Percentiles rank a stretch among this genome's conserved stretches.
Conservation (phyloP, 78 protist genomes). For the Diacronema lutheri region DNA sequence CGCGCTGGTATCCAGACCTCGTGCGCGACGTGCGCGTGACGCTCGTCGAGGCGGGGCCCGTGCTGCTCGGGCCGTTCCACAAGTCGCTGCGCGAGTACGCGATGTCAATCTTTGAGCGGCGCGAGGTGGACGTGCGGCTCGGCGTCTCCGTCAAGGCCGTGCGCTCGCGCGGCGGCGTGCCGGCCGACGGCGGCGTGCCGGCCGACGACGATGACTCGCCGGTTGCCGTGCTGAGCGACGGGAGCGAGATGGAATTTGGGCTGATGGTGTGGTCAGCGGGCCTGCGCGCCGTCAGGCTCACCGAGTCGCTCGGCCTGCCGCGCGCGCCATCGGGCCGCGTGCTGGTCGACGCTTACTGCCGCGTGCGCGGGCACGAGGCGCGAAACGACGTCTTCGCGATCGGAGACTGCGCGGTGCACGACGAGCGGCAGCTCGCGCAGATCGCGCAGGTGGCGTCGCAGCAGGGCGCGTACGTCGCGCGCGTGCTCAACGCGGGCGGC, state of each 20-base stretch:
- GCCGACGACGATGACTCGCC: not conserved
- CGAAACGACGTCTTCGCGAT: not conserved
- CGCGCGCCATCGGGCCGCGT: no score
- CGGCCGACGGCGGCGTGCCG: not conserved
- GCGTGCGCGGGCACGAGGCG: not conserved
- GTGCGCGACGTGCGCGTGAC: not conserved
- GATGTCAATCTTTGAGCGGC: not conserved
- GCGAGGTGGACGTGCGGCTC: not conserved
- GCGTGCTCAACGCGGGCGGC: not conserved
- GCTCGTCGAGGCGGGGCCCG: slow-evolving; percentile 1
- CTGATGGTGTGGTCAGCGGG: slow-evolving; percentile 10
- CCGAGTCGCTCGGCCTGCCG: no score
- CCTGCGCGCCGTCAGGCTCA: not conserved
- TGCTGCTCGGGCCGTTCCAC: not conserved
- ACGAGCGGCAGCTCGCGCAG: not conserved
- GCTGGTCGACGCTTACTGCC: no score
- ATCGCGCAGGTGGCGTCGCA: not conserved
- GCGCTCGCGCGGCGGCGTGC: not conserved
- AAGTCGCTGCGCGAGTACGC: not conserved
- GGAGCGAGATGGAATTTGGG: not conserved
- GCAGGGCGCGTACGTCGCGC: not conserved
- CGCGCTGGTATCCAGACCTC: slow-evolving; percentile 22
- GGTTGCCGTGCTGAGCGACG: not conserved
- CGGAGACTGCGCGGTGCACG: not conserved
- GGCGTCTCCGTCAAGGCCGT: not conserved